Percentiles rank a stretch among this genome's conserved stretches.
phyloP scores from a whole-genome alignment of 441 rosid genomes.

The Adansonia madagascariensis region DNA sequence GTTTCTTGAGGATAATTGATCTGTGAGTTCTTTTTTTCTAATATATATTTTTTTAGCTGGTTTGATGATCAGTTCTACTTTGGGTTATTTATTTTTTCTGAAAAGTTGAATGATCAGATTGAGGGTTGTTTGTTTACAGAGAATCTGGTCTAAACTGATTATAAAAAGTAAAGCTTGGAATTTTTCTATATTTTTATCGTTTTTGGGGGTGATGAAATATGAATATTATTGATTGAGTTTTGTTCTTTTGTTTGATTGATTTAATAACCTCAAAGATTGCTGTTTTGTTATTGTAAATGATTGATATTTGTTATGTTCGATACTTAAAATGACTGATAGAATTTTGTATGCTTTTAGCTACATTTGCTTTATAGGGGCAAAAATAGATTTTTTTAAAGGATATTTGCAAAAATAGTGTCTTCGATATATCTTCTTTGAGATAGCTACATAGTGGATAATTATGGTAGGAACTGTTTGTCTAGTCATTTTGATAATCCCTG shows the following conservation, averaged over 20 bases:
- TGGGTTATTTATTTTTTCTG: not conserved
- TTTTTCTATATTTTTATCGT: not conserved
- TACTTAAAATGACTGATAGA: too few species aligned
- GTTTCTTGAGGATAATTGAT: conserved; percentile 38
- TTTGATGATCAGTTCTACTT: conserved; percentile 36
- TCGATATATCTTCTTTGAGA: conserved; percentile 9
- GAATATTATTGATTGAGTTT: conserved; percentile 9
- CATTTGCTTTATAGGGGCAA: conserved; percentile 17
- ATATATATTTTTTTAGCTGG: conserved; percentile 11
- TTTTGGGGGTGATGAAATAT: conserved; percentile 11
- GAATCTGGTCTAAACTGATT: conserved; percentile 25
- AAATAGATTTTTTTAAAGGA: not conserved
- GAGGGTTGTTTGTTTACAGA: conserved; percentile 20
- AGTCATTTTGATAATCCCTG: conserved; percentile 11
- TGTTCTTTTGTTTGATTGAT: not conserved
- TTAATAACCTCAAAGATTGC: not conserved
- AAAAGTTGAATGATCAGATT: conserved; percentile 39
- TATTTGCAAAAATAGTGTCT: conserved; percentile 20
- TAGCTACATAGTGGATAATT: conserved; percentile 1
- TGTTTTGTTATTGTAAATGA: too few species aligned
- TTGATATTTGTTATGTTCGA: too few species aligned
- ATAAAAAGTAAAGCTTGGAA: not conserved
- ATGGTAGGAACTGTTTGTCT: not conserved
- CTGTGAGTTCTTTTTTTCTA: conserved; percentile 37
- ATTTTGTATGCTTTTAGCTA: not conserved